Evolutionary conservation across 371 early-diverging fungal species (phyloP).

Genomic region (Nematocida sp.): DNA sequence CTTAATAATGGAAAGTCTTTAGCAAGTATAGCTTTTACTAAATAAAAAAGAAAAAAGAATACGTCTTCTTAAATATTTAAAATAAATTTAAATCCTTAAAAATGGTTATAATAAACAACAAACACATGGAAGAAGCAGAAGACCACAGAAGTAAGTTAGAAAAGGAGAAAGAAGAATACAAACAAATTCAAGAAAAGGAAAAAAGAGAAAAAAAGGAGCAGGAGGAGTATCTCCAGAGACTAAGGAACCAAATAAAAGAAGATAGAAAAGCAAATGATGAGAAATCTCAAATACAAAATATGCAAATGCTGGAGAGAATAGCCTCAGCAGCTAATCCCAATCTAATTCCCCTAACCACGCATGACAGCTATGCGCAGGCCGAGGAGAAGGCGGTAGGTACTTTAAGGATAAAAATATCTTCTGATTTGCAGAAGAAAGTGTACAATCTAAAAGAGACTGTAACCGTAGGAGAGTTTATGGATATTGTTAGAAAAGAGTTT

Average conservation of each 20-base stretch:
- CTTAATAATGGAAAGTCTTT: too few species aligned
- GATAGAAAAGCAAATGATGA: slow-evolving; percentile 29
- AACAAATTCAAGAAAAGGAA: slow-evolving; percentile 15
- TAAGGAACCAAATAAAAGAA: slow-evolving; percentile 36
- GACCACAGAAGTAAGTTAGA: not conserved
- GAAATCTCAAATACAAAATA: slow-evolving; percentile 14
- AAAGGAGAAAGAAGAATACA: not conserved
- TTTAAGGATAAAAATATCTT: not conserved
- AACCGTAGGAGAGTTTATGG: slow-evolving; percentile 15
- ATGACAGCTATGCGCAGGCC: not conserved
- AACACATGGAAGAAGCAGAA: not conserved
- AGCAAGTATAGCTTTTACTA: too few species aligned
- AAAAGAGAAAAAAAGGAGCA: slow-evolving; percentile 22
- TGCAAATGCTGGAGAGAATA: not conserved
- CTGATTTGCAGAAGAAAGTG: not conserved
- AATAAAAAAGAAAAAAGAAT: not conserved
- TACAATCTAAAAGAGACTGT: not conserved
- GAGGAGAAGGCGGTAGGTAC: not conserved
- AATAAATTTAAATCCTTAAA: not conserved
- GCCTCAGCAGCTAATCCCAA: not conserved
- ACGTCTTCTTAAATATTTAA: not conserved
- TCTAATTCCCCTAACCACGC: slow-evolving; percentile 1
- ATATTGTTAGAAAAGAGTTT: slow-evolving; percentile 2
- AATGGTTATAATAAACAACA: not conserved
- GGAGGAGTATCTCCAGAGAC: slow-evolving; percentile 30